phyloP scores from a whole-genome alignment of 2,329 filamentous ascomycete genomes.

The Monosporascus sp. region DNA sequence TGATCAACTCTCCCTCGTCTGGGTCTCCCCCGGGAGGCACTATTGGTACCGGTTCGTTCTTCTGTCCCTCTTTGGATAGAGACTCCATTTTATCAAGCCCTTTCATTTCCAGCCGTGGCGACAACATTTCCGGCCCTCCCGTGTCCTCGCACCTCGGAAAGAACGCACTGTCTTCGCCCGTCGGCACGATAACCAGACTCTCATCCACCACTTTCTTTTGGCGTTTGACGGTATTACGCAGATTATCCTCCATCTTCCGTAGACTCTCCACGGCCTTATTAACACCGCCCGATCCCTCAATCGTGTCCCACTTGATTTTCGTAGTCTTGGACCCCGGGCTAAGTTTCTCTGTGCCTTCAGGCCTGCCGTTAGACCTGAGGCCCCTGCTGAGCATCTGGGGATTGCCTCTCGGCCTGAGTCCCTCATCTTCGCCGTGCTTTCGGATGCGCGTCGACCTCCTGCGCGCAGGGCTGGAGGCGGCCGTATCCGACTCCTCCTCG shows the following conservation, averaged over 20 bases:
- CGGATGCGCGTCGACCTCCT: conserved; percentile 19
- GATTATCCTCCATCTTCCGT: conserved; percentile 43
- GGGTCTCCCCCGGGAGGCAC: conserved; percentile 1
- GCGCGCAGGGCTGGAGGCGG: neutral
- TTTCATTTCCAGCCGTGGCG: neutral
- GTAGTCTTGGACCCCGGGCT: neutral
- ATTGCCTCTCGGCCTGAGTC: neutral
- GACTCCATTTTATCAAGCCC: neutral
- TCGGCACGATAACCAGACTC: conserved; percentile 27
- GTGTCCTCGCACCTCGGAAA: conserved; percentile 10
- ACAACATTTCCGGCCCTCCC: conserved; percentile 3
- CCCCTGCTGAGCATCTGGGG: neutral
- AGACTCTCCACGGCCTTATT: conserved; percentile 40
- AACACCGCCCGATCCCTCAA: conserved; percentile 24
- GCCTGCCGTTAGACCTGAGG: neutral
- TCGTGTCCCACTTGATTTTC: conserved; percentile 3
- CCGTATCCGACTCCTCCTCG: conserved; percentile 1
- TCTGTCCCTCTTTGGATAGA: neutral
- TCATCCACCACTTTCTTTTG: conserved; percentile 44
- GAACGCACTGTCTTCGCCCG: conserved; percentile 32
- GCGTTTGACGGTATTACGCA: conserved; percentile 37
- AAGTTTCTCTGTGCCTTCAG: neutral
- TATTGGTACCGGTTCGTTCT: neutral
- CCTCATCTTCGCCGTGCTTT: neutral
- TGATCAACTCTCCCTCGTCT: conserved; percentile 9